phyloP scores from a whole-genome alignment of 331 rosid species.

The Dryas integrifolia region DNA sequence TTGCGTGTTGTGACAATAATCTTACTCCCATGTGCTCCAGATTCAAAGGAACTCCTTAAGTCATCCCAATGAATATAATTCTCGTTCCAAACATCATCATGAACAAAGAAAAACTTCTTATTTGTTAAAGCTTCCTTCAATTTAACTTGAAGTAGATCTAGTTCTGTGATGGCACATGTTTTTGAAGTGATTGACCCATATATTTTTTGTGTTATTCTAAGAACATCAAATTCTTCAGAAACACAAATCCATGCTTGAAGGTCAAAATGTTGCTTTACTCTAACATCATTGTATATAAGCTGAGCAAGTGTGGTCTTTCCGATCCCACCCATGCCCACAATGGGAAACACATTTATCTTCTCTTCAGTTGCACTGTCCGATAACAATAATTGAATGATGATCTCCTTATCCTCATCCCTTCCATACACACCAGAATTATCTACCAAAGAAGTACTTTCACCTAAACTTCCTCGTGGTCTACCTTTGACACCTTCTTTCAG shows the following conservation, averaged over 20 bases:
- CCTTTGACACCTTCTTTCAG: background rate
- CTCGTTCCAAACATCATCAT: slow-evolving; percentile 17
- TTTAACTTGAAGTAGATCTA: background rate
- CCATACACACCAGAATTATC: slow-evolving; percentile 27
- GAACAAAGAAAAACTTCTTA: slow-evolving; percentile 12
- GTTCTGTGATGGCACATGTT: background rate
- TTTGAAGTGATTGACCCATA: background rate
- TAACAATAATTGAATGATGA: background rate
- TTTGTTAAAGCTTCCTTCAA: background rate
- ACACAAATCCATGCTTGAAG: slow-evolving; percentile 10
- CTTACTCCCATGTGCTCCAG: slow-evolving; percentile 16
- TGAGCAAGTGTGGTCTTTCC: slow-evolving; percentile 31
- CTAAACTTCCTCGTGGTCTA: too few relatives aligned
- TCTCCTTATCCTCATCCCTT: slow-evolving; percentile 24
- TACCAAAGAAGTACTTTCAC: slow-evolving; percentile 10
- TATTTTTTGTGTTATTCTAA: background rate
- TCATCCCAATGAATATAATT: background rate
- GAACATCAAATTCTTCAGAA: background rate
- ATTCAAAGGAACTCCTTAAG: background rate
- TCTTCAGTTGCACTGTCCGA: background rate
- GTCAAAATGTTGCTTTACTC: slow-evolving; percentile 10
- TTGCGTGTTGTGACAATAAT: slow-evolving; percentile 30
- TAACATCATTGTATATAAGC: slow-evolving; percentile 8
- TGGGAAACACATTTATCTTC: slow-evolving; percentile 2
- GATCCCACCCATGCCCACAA: slow-evolving; percentile 32